Conservation (phyloP, 2,329 filamentous ascomycete genomes). For the Phaeophleospora eucalypticola region DNA sequence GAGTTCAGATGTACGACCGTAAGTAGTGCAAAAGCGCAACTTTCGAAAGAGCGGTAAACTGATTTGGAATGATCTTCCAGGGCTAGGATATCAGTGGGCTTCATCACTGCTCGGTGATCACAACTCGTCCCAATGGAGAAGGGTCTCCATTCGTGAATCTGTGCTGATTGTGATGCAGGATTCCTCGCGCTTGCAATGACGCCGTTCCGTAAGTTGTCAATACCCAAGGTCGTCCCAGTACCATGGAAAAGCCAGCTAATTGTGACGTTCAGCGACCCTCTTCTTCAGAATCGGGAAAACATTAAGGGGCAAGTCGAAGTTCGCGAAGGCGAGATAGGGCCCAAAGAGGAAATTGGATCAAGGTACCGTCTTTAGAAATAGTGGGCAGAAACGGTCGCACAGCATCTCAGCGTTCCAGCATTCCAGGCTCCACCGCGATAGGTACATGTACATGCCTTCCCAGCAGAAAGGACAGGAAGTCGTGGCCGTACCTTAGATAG, state of each 20-base stretch:
- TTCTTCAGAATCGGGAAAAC: constrained; percentile 49
- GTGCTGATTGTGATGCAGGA: constrained; percentile 8
- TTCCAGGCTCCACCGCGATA: constrained; percentile 14
- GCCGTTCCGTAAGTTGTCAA: constrained; percentile 37
- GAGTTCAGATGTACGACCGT: constrained; percentile 35
- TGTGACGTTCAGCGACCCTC: constrained; percentile 35
- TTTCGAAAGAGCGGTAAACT: constrained; percentile 43
- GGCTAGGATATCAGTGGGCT: constrained; percentile 50
- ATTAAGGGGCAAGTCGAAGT: constrained; percentile 46
- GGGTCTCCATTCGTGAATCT: neutral
- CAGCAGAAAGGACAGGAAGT: constrained; percentile 8
- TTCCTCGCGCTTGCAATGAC: constrained; percentile 49
- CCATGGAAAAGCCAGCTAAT: constrained; percentile 22
- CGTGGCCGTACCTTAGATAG: constrained; percentile 12
- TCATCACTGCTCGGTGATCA: constrained; percentile 37
- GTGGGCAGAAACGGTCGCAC: constrained; percentile 14
- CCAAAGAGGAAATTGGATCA: constrained; percentile 4
- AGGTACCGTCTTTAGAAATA: constrained; percentile 24
- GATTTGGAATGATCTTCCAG: constrained; percentile 25
- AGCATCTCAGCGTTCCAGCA: constrained; percentile 17
- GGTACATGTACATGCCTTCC: constrained; percentile 5
- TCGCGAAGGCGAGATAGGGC: constrained; percentile 36
- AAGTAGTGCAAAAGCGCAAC: constrained; percentile 28
- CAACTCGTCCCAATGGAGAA: neutral
- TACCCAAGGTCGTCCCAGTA: constrained; percentile 15